Evolutionary conservation across 2,329 filamentous ascomycete genomes (phyloP).

Genomic region (Albifimbria verrucaria): DNA sequence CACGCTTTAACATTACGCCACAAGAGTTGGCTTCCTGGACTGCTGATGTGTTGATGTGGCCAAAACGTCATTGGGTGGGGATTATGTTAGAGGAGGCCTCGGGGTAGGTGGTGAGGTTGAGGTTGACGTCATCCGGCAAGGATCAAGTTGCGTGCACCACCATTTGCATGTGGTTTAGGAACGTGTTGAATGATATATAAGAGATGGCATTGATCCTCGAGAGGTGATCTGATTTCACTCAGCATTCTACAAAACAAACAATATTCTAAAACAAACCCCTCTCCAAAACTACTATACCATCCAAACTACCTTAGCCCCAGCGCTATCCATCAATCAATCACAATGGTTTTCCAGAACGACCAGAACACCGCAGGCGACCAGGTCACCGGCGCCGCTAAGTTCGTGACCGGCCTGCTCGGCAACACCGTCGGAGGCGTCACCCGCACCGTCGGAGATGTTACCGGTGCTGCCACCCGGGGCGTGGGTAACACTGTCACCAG

Average conservation of each 20-base stretch:
- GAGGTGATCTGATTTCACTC: background rate
- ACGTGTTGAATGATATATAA: too few relatives aligned
- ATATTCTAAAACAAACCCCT: background rate
- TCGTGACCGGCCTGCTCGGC: slow-evolving; percentile 36
- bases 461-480: slow-evolving; percentile 52
- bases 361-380: slow-evolving; percentile 23
- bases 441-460: slow-evolving; percentile 37
- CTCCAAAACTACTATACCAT: slow-evolving; percentile 1
- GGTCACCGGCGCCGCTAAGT: slow-evolving; percentile 32
- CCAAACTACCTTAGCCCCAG: slow-evolving; percentile 1
- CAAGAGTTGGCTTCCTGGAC: too few relatives aligned
- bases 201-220: background rate
- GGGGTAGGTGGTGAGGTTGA: background rate
- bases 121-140: background rate
- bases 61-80: background rate
- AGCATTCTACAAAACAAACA: background rate
- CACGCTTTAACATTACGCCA: too few relatives aligned
- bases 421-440: slow-evolving; percentile 38
- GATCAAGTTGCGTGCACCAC: background rate
- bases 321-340: slow-evolving; percentile 5
- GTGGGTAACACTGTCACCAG: slow-evolving; percentile 53
- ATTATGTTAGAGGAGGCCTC: background rate
- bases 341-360: slow-evolving; percentile 14
- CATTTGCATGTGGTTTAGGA: background rate
- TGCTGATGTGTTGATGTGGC: background rate